Base-by-base conservation (phyloP, 805 yeast genomes). In the Pichia membranifaciens region DNA sequence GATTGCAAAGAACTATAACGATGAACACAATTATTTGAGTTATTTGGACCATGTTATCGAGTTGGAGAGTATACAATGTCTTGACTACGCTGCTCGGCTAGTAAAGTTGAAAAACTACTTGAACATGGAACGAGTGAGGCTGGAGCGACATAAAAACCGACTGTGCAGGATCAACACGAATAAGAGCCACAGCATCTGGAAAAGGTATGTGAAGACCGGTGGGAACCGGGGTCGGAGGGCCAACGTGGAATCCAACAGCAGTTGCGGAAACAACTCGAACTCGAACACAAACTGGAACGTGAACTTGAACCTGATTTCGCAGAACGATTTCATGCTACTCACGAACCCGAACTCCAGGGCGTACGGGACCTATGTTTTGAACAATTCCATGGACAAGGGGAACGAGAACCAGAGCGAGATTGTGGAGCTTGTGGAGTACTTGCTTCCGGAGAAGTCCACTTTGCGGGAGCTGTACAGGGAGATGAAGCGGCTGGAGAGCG, bases 81-180 rank as follows among this genome's bases (percentile, higher is more conserved):
- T 58, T 2, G 61, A 58, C 5, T 48, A 66, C 40, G 53, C 64
- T 16, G 49, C 49, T 1, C 56, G 68, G 33, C 51, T 70, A 43
- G 56, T 59, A 6, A 66, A 59, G 38, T 50, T 66, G 25, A 69
- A 69, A 49, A 53, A 53, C 15, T 66, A 65, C 44, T 56, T 70
- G 18, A 37, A 37, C 13, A 44, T 44, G 45, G 48, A 48, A 31
- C 40, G 34, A 1, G 48, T 43, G 53, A 17, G 62, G 56, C 38
- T 72, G 65, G 47, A 61, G 51, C 38, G 48, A 45, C 21, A 45
- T 59, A 29, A 20, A 52, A 60, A 35, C 63, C 66, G 39, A 38
- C 22, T 48, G 15, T 29, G 45, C 41, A 18, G 39, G 3, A 44
- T 48, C 12, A 48, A 48, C 23, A 29, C 25, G 4, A 41, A 32